Conservation (phyloP, 257 asterid genomes). For the Leptodermis oblonga region DNA sequence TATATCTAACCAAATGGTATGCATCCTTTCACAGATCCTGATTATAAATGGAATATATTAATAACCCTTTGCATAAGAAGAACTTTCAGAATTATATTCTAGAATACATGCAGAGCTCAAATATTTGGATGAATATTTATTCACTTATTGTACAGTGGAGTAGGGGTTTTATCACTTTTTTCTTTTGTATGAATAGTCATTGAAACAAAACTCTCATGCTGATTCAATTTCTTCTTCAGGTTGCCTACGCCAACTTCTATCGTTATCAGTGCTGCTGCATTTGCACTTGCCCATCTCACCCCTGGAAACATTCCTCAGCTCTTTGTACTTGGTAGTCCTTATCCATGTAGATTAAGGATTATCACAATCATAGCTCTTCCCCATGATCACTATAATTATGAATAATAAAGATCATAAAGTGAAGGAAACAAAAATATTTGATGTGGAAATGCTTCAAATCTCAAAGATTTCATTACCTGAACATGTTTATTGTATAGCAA, state of each 20-base stretch:
- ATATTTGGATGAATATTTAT: neutral
- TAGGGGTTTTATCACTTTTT: neutral
- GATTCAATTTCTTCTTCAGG: slow-evolving; percentile 48
- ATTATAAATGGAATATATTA: neutral
- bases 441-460: neutral
- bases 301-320: slow-evolving; percentile 95
- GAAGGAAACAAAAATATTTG: neutral
- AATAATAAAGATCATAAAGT: neutral
- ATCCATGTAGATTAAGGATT: slow-evolving; percentile 7
- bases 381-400: too few relatives aligned
- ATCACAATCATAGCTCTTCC: neutral
- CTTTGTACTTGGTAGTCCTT: slow-evolving; percentile 72
- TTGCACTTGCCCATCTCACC: slow-evolving; percentile 88
- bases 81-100: neutral
- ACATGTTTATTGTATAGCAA: neutral
- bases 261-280: slow-evolving; percentile 76
- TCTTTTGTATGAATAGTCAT: neutral
- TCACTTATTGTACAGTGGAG: neutral
- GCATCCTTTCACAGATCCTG: neutral
- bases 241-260: slow-evolving; percentile 85
- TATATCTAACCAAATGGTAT: slow-evolving; percentile 89
- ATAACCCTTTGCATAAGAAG: neutral
- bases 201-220: slow-evolving; percentile 9
- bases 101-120: neutral
- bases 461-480: neutral